Conservation (phyloP, 306 rosid species). For the Arachis hypogaea region DNA sequence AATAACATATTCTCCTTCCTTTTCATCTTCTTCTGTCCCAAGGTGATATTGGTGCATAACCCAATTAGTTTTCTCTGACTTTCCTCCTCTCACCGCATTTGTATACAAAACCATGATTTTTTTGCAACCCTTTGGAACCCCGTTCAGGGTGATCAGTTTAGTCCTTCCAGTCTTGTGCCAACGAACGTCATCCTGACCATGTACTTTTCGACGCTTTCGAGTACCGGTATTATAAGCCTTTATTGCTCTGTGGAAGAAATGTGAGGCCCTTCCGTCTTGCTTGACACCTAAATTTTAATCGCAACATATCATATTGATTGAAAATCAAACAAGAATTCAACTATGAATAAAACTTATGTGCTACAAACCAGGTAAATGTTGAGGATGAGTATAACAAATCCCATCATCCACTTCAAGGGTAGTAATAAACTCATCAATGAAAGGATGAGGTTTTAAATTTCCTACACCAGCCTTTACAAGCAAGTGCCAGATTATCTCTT, state of each 20-base stretch:
- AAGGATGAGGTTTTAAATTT: constrained; percentile 66
- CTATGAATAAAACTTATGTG: constrained; percentile 8
- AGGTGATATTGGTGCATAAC: constrained; percentile 94
- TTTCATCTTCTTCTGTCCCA: constrained; percentile 78
- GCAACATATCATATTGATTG: constrained; percentile 14
- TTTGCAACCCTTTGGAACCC: constrained; percentile 74
- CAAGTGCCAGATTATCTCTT: constrained; percentile 77
- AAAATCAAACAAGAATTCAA: constrained; percentile 26
- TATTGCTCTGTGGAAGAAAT: constrained; percentile 80
- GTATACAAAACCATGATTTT: constrained; percentile 86
- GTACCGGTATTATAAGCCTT: constrained; percentile 88
- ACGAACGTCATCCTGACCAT: constrained; percentile 70
- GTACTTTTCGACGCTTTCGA: constrained; percentile 79
- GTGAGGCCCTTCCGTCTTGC: constrained; percentile 79
- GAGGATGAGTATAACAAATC: constrained; percentile 83
- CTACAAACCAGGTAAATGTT: constrained; percentile 71
- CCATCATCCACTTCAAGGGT: constrained; percentile 69
- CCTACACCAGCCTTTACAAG: constrained; percentile 66
- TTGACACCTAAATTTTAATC: constrained; percentile 57
- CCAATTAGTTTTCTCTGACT: constrained; percentile 85
- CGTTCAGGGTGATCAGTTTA: constrained; percentile 67
- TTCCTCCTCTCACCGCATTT: constrained; percentile 57
- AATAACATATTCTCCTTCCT: constrained; percentile 68
- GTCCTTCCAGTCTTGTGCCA: constrained; percentile 96
- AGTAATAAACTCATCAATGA: constrained; percentile 72